Percentiles rank a stretch among this genome's conserved stretches.
Evolutionary conservation across 2,329 filamentous ascomycete species (phyloP).

Genomic region (Trichophaea hybrida): DNA sequence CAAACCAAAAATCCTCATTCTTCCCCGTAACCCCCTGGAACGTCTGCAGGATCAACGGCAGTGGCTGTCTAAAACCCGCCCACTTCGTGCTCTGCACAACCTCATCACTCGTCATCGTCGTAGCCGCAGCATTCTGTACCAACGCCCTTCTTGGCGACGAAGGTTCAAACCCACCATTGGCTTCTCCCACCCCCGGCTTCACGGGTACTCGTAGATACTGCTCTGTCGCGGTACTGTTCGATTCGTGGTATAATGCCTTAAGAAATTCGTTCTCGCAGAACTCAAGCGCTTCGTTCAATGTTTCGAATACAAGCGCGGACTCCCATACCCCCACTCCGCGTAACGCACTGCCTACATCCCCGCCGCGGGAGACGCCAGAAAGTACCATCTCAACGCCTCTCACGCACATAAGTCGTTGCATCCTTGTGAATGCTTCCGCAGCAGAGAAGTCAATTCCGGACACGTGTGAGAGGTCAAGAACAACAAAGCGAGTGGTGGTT

Average conservation of each 20-base stretch:
- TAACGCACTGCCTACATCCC: constrained; percentile 61
- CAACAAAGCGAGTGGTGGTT: constrained; percentile 72
- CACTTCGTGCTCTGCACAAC: constrained; percentile 50
- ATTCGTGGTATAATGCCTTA: constrained; percentile 50
- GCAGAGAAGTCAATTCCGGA: constrained; percentile 92
- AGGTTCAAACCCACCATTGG: neutral
- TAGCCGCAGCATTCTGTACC: constrained; percentile 62
- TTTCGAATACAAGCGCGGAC: constrained; percentile 66
- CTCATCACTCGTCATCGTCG: constrained; percentile 52
- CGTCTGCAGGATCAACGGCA: constrained; percentile 85
- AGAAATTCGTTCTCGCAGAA: constrained; percentile 90
- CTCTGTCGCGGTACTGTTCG: neutral
- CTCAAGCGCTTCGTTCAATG: constrained; percentile 85
- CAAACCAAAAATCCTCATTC: constrained; percentile 94
- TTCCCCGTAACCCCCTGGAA: constrained; percentile 75
- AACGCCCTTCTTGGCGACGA: constrained; percentile 53
- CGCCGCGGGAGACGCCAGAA: constrained; percentile 63
- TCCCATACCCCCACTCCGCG: constrained; percentile 70
- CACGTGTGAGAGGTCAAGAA: constrained; percentile 79
- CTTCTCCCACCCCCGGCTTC: neutral
- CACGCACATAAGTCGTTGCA: constrained; percentile 66
- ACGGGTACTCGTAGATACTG: neutral
- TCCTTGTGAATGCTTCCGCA: constrained; percentile 83
- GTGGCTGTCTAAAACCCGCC: constrained; percentile 75
- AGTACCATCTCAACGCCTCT: constrained; percentile 69